A percentile compares a stretch with the other conserved stretches of the same genome.
Conservation (phyloP, 352 stramenopile genomes). For the Blastocystis sp. region DNA sequence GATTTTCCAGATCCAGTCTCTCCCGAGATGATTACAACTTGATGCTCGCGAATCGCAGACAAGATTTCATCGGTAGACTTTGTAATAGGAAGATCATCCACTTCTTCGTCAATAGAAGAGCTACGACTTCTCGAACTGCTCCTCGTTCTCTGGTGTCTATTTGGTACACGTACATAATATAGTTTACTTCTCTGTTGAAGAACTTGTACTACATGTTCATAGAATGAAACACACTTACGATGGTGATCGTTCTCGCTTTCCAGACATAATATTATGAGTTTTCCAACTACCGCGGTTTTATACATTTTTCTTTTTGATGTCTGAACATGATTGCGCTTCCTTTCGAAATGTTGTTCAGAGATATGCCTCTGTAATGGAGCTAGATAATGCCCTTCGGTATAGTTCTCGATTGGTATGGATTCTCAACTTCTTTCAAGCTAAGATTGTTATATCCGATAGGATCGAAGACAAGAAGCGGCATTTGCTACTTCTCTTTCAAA, state of each 20-base stretch:
- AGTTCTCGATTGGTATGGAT: not conserved
- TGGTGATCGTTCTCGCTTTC: not conserved
- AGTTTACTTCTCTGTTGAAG: not conserved
- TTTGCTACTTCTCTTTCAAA: not conserved
- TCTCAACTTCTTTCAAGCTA: not conserved
- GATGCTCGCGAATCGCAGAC: not conserved
- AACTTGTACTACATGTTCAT: not conserved
- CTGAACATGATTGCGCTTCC: not conserved
- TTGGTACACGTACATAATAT: not conserved
- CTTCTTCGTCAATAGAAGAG: not conserved
- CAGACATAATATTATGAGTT: not conserved
- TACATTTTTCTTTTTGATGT: not conserved
- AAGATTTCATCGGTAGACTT: conserved; percentile 37
- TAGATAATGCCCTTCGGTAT: not conserved
- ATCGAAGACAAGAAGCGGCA: not conserved
- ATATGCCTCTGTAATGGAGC: not conserved
- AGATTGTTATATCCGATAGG: not conserved
- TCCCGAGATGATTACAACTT: conserved; percentile 76
- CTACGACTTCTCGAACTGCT: not conserved
- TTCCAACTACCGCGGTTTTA: not conserved
- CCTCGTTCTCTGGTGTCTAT: not conserved
- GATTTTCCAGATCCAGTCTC: conserved; percentile 89
- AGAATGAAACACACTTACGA: not conserved
- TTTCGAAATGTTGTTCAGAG: conserved; percentile 22
- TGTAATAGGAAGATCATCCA: not conserved